Percentiles rank a stretch among this genome's conserved stretches.
phyloP scores from a whole-genome alignment of 2,329 filamentous ascomycete species.

The Claviceps fusiformis region DNA sequence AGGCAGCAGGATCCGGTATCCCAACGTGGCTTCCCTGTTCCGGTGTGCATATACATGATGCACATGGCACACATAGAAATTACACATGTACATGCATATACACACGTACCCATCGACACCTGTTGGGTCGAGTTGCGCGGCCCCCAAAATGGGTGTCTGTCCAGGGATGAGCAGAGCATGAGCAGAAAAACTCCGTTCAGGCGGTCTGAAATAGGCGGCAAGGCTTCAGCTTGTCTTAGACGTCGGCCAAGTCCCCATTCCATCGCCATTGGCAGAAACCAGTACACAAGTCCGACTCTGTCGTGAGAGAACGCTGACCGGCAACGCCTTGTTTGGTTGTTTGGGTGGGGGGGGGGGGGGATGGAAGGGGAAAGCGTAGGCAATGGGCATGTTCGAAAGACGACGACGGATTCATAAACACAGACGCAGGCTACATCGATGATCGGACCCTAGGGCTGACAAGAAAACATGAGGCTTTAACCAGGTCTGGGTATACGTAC shows the following conservation, averaged over 20 bases:
- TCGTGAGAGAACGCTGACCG: too few relatives aligned
- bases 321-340: too few relatives aligned
- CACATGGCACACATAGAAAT: too few relatives aligned
- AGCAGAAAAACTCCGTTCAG: neutral
- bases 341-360: too few relatives aligned
- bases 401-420: neutral
- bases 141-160: neutral
- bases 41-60: neutral
- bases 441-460: neutral
- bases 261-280: neutral
- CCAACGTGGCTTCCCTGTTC: neutral
- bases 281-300: too few relatives aligned
- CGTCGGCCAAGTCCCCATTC: neutral
- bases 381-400: neutral
- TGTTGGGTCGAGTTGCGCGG: neutral
- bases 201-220: neutral
- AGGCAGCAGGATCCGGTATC: neutral
- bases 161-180: neutral
- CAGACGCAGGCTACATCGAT: too few relatives aligned
- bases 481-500: too few relatives aligned
- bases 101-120: neutral
- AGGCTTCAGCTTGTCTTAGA: neutral
- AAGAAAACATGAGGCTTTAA: neutral
- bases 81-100: neutral
- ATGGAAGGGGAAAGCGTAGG: too few relatives aligned